Evolutionary conservation across 192 early-diverging fungal species (phyloP), one percentile per base, ranked within the genome.

Genomic region (Coemansia sp.): DNA sequence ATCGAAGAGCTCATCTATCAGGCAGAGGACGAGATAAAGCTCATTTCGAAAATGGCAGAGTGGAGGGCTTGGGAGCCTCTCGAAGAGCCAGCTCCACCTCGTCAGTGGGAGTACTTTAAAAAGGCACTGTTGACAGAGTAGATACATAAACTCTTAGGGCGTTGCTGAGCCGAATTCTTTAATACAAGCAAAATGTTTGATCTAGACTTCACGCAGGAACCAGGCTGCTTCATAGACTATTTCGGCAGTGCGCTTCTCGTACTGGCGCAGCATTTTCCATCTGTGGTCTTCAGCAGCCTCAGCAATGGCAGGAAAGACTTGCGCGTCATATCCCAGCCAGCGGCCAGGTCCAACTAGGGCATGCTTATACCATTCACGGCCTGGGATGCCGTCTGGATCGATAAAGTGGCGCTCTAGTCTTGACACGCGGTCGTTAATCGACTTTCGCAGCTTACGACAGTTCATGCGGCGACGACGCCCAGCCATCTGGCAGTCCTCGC

Each of bases 1-100:
- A 92, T 98, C 68, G 96, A 98, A 78, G 94, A 98, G 86, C 82
- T 98, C 5, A 90, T 97, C 65, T 70, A 79, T 41, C 92, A 92
- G 74, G 96, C 96, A 8, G 85, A 94, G 67, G 93, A 93, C 50
- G 96, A 98, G 77, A 84, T 94, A 62, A 89, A 87, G 68, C 84
- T 98, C 41, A 87, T 93, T 22, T 79, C 66, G 46, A 89, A 93
- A 74, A 91, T 98, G 89, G 88, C 89, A 62, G 90, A 94, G 85
- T 93, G 89, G 89, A 94, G 91, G 86, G 87, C 91, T n/a, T 93
- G 91, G 93, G 89, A 95, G 83, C 80, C 89, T 55, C 84, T 97
- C 58, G 92, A 93, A 70, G 87, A 85, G 63, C 88, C 88, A 44
- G 85, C 84, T 31, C 93, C 93, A 60, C 85, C 87, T 39, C 91